A percentile compares a stretch with the other conserved stretches of the same genome.
phyloP scores from a whole-genome alignment of 2,329 filamentous ascomycete species.

The Fusarium sp. region DNA sequence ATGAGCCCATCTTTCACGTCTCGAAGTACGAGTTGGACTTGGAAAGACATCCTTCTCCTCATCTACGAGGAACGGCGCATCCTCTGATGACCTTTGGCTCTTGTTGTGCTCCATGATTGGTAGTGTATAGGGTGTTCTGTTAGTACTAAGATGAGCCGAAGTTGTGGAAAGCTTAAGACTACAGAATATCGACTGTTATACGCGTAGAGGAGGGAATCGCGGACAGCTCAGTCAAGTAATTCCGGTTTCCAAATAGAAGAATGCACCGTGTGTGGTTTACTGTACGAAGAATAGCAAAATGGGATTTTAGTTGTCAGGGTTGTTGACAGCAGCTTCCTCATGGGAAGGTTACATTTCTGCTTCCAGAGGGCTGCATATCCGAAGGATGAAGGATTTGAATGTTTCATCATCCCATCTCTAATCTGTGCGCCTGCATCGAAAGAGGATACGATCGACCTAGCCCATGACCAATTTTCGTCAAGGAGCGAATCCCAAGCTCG shows the following conservation, averaged over 20 bases:
- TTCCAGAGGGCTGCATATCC: not conserved
- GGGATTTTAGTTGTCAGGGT: not conserved
- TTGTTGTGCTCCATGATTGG: not conserved
- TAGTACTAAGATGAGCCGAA: not conserved
- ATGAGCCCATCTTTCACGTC: not conserved
- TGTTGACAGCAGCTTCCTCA: not conserved
- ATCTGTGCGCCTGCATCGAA: not conserved
- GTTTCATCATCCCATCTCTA: not conserved
- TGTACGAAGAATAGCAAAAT: not conserved
- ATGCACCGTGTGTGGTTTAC: not conserved
- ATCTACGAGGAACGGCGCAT: slow-evolving; percentile 4
- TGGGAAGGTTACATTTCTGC: slow-evolving; percentile 3
- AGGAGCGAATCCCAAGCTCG: not conserved
- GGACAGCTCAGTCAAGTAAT: not conserved
- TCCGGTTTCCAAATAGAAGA: not conserved
- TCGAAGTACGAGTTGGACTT: not conserved
- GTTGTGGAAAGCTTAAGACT: not conserved
- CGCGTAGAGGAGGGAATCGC: not conserved
- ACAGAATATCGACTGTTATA: not conserved
- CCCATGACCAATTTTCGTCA: not conserved
- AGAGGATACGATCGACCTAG: not conserved
- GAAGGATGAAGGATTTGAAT: not conserved
- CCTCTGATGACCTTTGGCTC: not conserved
- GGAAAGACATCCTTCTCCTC: not conserved
- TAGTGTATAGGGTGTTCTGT: too few relatives aligned